Evolutionary conservation across 371 early-diverging fungal genomes (phyloP).

Genomic region (Mucor sp.): DNA sequence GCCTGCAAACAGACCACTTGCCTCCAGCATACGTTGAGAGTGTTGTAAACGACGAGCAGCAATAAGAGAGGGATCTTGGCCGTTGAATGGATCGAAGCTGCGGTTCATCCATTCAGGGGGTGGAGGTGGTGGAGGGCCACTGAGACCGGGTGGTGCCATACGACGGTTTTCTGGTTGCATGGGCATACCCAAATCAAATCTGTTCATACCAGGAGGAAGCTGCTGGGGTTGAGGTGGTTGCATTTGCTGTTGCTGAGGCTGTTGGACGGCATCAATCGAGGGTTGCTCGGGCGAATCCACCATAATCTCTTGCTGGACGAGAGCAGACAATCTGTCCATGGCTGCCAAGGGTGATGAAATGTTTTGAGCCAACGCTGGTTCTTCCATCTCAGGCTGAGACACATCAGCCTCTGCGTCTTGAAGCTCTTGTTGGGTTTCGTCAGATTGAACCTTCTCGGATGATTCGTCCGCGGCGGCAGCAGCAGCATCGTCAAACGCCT

Average conservation of each 20-base stretch:
- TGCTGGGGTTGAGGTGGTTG: slow-evolving; percentile 11
- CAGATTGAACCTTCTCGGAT: slow-evolving; percentile 9
- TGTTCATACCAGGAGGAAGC: not conserved
- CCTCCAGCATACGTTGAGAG: slow-evolving; percentile 55
- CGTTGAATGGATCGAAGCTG: slow-evolving; percentile 45
- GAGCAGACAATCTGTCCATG: slow-evolving; percentile 34
- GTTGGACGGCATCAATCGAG: not conserved
- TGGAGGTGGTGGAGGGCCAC: slow-evolving; percentile 25
- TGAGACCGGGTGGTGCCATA: slow-evolving; percentile 21
- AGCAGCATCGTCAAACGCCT: slow-evolving; percentile 30
- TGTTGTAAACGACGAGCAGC: slow-evolving; percentile 51
- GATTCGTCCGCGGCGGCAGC: slow-evolving; percentile 5
- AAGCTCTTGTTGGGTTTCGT: slow-evolving; percentile 4
- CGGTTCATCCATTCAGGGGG: slow-evolving; percentile 38
- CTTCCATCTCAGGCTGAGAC: not conserved
- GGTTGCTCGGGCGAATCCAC: slow-evolving; percentile 21
- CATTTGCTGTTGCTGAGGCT: not conserved
- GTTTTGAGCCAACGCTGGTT: not conserved
- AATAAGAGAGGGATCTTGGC: slow-evolving; percentile 45
- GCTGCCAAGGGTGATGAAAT: slow-evolving; percentile 30
- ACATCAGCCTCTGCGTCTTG: not conserved
- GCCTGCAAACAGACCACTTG: slow-evolving; percentile 44
- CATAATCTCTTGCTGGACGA: slow-evolving; percentile 33
- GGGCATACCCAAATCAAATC: slow-evolving; percentile 13
- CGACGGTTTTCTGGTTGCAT: slow-evolving; percentile 12